phyloP scores from a whole-genome alignment of 23 red algal species.

The Gracilaria caudata region DNA sequence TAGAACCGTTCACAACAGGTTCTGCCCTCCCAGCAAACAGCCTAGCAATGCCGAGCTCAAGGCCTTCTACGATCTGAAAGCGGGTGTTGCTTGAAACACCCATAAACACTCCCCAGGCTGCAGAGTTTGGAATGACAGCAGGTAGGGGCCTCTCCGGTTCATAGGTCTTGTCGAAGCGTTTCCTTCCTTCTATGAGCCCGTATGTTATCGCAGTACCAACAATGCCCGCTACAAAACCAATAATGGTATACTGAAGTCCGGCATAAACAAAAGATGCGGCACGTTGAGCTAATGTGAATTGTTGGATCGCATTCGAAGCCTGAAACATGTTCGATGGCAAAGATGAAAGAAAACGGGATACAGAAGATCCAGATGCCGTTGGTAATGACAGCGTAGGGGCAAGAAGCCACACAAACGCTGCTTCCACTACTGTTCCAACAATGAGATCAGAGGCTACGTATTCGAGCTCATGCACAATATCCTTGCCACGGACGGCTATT shows the following conservation, averaged over 20 bases:
- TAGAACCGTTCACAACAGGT: conserved; percentile 58
- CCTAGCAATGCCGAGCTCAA: conserved; percentile 72
- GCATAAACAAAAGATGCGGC: conserved; percentile 77
- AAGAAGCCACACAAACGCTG: conserved; percentile 97
- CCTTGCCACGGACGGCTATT: conserved; percentile 84
- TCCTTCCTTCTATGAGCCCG: conserved; percentile 81
- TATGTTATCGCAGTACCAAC: conserved; percentile 95
- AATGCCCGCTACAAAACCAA: conserved; percentile 92
- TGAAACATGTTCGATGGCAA: conserved; percentile 91
- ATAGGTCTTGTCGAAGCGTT: conserved; percentile 70
- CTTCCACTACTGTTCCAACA: conserved; percentile 98
- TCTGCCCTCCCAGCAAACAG: conserved; percentile 43
- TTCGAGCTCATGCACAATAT: conserved; percentile 95
- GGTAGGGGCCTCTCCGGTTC: conserved; percentile 76
- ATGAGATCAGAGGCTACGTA: conserved; percentile 96
- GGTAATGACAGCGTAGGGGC: conserved; percentile 63
- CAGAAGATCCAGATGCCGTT: background rate
- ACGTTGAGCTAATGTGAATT: conserved; percentile 75
- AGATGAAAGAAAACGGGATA: conserved; percentile 28
- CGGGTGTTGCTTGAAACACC: conserved; percentile 83
- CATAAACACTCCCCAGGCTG: conserved; percentile 89
- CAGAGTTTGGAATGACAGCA: conserved; percentile 84
- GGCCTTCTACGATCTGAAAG: conserved; percentile 85
- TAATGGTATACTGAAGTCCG: conserved; percentile 81
- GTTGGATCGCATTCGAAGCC: conserved; percentile 56